Percentiles rank a stretch among this genome's conserved stretches.
Conservation (phyloP, 2,329 filamentous ascomycete genomes). For the Aspergillus fischeri region DNA sequence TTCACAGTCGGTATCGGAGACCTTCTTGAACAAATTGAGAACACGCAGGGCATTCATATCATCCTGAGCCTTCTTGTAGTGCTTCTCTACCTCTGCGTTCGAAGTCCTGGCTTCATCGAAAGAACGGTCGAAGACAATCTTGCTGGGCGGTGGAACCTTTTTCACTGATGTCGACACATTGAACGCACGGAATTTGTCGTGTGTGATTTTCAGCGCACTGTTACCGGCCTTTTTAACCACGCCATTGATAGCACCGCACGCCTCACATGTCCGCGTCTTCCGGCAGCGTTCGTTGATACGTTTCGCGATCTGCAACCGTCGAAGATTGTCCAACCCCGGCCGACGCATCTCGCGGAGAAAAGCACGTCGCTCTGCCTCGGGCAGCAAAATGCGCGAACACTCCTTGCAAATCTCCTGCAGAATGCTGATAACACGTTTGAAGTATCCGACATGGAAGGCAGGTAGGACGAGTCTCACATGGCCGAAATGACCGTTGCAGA, state of each 20-base stretch:
- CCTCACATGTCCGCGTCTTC: conserved; percentile 77
- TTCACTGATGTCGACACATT: conserved; percentile 83
- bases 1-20: conserved; percentile 82
- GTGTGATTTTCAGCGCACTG: conserved; percentile 82
- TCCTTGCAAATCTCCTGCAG: conserved; percentile 96
- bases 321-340: conserved; percentile 80
- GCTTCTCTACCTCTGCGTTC: conserved; percentile 81
- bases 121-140: conserved; percentile 79
- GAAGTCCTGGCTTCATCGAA: conserved; percentile 74
- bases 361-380: conserved; percentile 70
- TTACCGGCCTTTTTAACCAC: conserved; percentile 82
- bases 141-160: conserved; percentile 77
- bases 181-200: conserved; percentile 86
- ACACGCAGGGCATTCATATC: conserved; percentile 88
- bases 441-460: conserved; percentile 92
- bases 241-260: conserved; percentile 79
- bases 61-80: conserved; percentile 87
- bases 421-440: conserved; percentile 87
- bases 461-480: conserved; percentile 87
- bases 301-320: conserved; percentile 78
- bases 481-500: conserved; percentile 93
- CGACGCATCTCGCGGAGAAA: conserved; percentile 78
- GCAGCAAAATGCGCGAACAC: conserved; percentile 78
- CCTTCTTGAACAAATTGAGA: conserved; percentile 85
- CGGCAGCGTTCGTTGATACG: conserved; percentile 84